Conservation (phyloP, 2,329 filamentous ascomycete genomes). For the Alternaria ethzedia region DNA sequence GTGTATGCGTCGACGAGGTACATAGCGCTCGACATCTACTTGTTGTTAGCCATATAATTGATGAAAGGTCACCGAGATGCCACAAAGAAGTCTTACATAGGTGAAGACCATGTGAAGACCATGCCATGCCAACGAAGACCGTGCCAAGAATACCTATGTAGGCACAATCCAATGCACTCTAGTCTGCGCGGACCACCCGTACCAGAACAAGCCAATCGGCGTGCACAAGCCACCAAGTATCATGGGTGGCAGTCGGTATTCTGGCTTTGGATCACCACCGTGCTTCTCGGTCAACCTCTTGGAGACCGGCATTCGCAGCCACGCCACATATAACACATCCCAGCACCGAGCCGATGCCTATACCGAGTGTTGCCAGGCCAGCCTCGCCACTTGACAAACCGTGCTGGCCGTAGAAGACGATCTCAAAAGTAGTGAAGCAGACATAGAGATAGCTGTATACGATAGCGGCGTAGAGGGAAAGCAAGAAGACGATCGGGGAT, state of each 20-base stretch:
- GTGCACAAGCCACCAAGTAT: background rate
- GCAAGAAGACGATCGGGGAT: conserved; percentile 26
- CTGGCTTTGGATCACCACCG: background rate
- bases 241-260: background rate
- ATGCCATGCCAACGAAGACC: conserved; percentile 55
- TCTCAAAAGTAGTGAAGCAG: conserved; percentile 25
- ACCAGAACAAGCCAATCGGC: conserved; percentile 35
- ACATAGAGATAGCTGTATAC: conserved; percentile 26
- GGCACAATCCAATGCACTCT: conserved; percentile 65
- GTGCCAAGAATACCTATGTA: no score
- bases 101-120: conserved; percentile 59
- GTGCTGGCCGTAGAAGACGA: conserved; percentile 22
- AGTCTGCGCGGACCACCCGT: conserved; percentile 45
- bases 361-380: conserved; percentile 18
- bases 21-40: no score
- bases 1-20: conserved; percentile 70
- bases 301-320: background rate
- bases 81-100: no score
- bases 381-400: conserved; percentile 11
- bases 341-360: conserved; percentile 19
- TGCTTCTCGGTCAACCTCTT: conserved; percentile 1
- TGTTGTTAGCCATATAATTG: no score
- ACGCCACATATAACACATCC: background rate
- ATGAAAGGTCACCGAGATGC: background rate
- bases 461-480: conserved; percentile 17